These are phyloP conservation scores for Neurospora sublineolata DNA, from an alignment of 495 filamentous ascomycete species.

Conservation along the genomic window DNA sequence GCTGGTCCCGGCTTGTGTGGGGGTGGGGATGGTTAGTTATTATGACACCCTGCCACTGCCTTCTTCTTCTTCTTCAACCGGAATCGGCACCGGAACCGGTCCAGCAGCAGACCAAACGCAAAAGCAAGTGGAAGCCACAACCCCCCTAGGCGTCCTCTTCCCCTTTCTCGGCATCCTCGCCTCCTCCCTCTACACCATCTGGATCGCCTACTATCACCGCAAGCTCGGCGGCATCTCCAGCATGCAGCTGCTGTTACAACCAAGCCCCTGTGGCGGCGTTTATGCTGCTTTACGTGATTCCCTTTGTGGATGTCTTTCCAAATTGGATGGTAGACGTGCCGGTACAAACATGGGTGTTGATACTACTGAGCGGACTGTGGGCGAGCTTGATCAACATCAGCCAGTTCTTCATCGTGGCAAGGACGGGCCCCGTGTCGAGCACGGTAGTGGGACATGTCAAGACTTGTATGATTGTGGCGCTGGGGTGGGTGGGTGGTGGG, in stretches of 20 bases:
- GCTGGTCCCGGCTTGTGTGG: constrained; percentile 53
- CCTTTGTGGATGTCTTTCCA: constrained; percentile 53
- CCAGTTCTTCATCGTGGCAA: constrained; percentile 65
- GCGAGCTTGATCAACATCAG: constrained; percentile 61
- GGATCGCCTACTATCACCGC: constrained; percentile 55
- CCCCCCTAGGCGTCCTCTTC: constrained; percentile 46
- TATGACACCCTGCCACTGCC: constrained; percentile 45
- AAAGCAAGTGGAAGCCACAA: constrained; percentile 35
- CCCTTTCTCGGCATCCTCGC: constrained; percentile 53
- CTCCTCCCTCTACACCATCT: constrained; percentile 58
- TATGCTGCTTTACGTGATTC: constrained; percentile 53
- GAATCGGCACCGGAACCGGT: background rate
- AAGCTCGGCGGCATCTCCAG: constrained; percentile 49
- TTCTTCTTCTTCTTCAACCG: constrained; percentile 12
- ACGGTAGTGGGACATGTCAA: constrained; percentile 62
- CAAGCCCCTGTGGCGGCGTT: constrained; percentile 55
- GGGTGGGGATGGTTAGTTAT: constrained; percentile 60
- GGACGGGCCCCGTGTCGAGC: constrained; percentile 56
- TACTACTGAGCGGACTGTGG: constrained; percentile 47
- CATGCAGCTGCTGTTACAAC: constrained; percentile 63
- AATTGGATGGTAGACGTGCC: constrained; percentile 22
- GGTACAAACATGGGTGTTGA: constrained; percentile 40
- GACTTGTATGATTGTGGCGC: constrained; percentile 46
- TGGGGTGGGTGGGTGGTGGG: constrained; percentile 48
- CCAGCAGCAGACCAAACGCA: constrained; percentile 15